Base-by-base conservation (phyloP, 805 yeast genomes). In the Candida ulmi region DNA sequence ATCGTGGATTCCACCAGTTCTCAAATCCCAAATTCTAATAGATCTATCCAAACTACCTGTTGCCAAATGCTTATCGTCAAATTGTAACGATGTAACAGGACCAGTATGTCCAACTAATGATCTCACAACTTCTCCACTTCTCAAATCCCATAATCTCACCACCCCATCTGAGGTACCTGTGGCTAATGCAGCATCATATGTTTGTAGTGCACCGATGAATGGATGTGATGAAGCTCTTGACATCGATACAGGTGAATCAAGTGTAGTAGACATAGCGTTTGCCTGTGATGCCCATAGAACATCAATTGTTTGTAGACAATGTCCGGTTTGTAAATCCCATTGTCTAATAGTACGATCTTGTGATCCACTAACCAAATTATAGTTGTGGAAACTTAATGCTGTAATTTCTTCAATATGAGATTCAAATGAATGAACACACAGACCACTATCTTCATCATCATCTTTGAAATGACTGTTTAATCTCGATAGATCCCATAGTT, bases 81-180 rank as follows among this genome's bases (percentile, higher is more conserved):
- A 83, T 52, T 81, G 83, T 31, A 83, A 62, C 27, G 79, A 66
- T 0, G 88, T 76, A 9, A 83, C 76, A 2, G 88, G 75, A 1
- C 78, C 81, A 3, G 85, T 78, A 54, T 83, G 90, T 0, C 91
- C 90, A 28, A 71, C 62, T 17, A 81, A 57, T 11, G 78, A 67
- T 45, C 83, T 62, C 33, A 78, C 76, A 15, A 79, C 80, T 46
- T 77, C 81, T 4, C 88, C 88, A 18, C 77, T 66, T 51, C 93
- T 68, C 44, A 83, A 58, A 61, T 83, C 93, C 90, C 91, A 83
- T 17, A 83, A 61, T 38, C 93, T 62, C 2, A 83, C 87, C 7
- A 78, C 57, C 1, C 91, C 91, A 58, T 83, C 91, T 15, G 77
- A 76, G 0, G 88, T 79, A 37, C 91, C 93, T 0, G 88, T 76